These are phyloP conservation scores for Cercospora sesami DNA, from an alignment of 2,329 filamentous ascomycete genomes.

Conservation along the genomic window DNA sequence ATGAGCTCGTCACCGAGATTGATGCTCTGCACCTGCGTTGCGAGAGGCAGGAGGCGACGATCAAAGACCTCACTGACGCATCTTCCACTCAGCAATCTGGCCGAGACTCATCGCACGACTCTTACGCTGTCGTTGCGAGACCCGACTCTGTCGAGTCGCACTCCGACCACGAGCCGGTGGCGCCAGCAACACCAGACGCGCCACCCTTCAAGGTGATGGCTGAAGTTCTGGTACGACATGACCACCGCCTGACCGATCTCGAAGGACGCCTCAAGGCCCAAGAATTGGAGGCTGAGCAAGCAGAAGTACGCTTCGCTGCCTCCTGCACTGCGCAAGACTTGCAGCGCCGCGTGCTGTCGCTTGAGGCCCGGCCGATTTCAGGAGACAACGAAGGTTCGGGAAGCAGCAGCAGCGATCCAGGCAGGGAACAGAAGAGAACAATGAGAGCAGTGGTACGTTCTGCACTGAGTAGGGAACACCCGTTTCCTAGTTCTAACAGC, in stretches of 20 bases:
- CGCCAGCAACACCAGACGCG: neutral
- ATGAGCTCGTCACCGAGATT: neutral
- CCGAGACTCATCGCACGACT: neutral
- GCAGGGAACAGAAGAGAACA: neutral
- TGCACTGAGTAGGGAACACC: neutral
- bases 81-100: neutral
- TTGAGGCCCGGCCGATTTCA: neutral
- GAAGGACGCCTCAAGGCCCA: neutral
- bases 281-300: neutral
- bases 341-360: neutral
- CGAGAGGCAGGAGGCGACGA: neutral
- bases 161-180: neutral
- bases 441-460: neutral
- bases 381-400: neutral
- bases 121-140: conserved; percentile 1
- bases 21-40: conserved; percentile 7
- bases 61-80: neutral
- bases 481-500: neutral
- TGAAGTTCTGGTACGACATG: neutral
- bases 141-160: neutral
- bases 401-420: neutral
- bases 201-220: neutral
- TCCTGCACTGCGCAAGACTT: neutral
- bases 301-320: neutral
- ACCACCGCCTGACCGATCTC: neutral